Evolutionary conservation across 2,329 filamentous ascomycete genomes (phyloP), one percentile per base, ranked within the genome.

Genomic region (Colletotrichum lini): DNA sequence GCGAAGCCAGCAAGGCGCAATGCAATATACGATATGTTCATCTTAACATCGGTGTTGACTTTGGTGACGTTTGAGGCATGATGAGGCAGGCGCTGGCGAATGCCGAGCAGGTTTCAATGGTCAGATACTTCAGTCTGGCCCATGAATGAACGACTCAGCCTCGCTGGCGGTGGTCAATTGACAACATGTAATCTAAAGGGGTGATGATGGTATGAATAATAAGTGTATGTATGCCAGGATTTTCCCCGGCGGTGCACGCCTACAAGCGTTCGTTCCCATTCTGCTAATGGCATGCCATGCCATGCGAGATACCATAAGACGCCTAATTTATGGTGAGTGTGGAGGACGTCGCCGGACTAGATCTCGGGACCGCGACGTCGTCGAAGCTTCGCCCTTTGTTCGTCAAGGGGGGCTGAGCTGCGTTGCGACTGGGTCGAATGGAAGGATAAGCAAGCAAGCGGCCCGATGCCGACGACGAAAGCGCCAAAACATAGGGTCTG

Each of bases 21-120:
- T 64, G 65, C 65, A 82, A 82, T 81, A 82, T 74, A 82, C 78
- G 80, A 82, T 75, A 74, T 73, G 45, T 69, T 72, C 59, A 72
- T 69, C 69, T 70, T 47, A 70, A 72, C 18, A 50, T 60, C 67
- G 61, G 67, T 42, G 16, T 38, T 23, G 18, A 6, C 26, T 30
- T 10, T 8, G 12, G 23, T 45, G 10, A 35, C 1, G 38, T 10
- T 38, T 30, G 40, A 30, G 30, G 40, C n/a, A 40, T 40, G n/a
- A 38, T 38, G 35, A 38, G 35, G 35, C 35, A 38, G 56, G 13
- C 10, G 23, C 9, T 18, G 16, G 15, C 12, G 56, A 40, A 10
- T n/a, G 44, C 13, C 2, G 35, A n/a, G 21, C 23, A 44, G 15
- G 23, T 21, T n/a, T 18, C 26, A 9, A 13, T 9, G 42, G 12